Percentiles rank a stretch among this genome's conserved stretches.
Evolutionary conservation across 805 yeast genomes (phyloP).

Genomic region (Starmerella bombi): DNA sequence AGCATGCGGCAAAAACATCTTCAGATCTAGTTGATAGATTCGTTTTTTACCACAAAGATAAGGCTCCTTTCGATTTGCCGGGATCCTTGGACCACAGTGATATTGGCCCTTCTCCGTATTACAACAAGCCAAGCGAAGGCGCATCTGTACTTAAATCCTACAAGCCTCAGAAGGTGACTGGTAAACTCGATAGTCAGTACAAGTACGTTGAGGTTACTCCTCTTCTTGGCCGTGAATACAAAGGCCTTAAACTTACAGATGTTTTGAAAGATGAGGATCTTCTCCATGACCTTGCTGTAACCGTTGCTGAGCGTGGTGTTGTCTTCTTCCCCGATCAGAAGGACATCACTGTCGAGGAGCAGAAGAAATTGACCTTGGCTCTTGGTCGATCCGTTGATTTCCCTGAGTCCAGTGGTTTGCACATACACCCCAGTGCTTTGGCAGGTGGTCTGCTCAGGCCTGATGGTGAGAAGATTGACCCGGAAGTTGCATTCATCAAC

Average conservation of each 20-base stretch:
- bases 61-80: constrained; percentile 17
- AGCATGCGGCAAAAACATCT: constrained; percentile 4
- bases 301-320: constrained; percentile 37
- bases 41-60: constrained; percentile 12
- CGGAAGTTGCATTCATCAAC: constrained; percentile 23
- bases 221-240: constrained; percentile 25
- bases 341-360: constrained; percentile 25
- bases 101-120: constrained; percentile 23
- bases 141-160: constrained; percentile 14
- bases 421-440: constrained; percentile 26
- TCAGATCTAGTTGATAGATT: constrained; percentile 8
- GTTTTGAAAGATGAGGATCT: constrained; percentile 23
- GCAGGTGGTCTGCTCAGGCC: constrained; percentile 23
- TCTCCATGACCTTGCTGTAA: constrained; percentile 34
- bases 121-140: constrained; percentile 19
- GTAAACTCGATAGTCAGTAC: constrained; percentile 22
- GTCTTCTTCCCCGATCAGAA: constrained; percentile 38
- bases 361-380: constrained; percentile 22
- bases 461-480: constrained; percentile 23
- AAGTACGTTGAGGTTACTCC: constrained; percentile 25
- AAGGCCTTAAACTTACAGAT: constrained; percentile 22
- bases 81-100: constrained; percentile 3
- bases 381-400: constrained; percentile 23
- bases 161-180: constrained; percentile 20
- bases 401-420: constrained; percentile 23